Evolutionary conservation across 768 basidiomycete genomes (phyloP), one percentile per base, ranked within the genome.

Genomic region (Phylloporus sp.): DNA sequence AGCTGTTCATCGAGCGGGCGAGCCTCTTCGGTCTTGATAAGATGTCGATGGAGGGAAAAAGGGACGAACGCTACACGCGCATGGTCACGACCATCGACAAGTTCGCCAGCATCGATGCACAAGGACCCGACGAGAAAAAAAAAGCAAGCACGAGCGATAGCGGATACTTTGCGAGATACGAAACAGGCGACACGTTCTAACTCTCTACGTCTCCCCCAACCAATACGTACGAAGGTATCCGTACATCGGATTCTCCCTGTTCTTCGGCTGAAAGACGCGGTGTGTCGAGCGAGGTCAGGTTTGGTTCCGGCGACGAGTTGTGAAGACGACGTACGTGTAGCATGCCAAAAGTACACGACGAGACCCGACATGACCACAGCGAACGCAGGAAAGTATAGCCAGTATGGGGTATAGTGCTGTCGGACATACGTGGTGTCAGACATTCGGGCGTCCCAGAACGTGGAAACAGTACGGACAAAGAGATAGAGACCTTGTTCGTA

Each of bases 361-460:
- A 93, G 76, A 2, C 90, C 90, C 17, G 66, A 38, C 38, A 92
- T 70, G 51, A 90, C 80, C 31, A 90, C 71, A 0, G 64, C 75
- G 58, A 86, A 93, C 1, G 90, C 78, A 46, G 83, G 69, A 68
- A 93, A 93, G 72, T 93, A 92, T 8, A 93, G 71, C 89, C 90
- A 93, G 69, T 80, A 92, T 14, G 90, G 90, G 35, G 68, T 65
- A 68, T 84, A 91, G 55, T 89, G 84, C 88, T 91, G 54, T 44
- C 45, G 22, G 37, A 26, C 36, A 21, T 36, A 13, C 28, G 39
- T 8, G 17, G 23, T 4, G 23, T 56, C 18, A 54, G 46, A 2
- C 5, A 17, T 9, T 11, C 22, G 38, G 6, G 14, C 13, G 9
- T 15, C 31, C 5, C 9, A 9, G 21, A 9, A 9, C 21, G 9